Evolutionary conservation across 192 early-diverging fungal genomes (phyloP).

Genomic region (Backusella morwellensis): DNA sequence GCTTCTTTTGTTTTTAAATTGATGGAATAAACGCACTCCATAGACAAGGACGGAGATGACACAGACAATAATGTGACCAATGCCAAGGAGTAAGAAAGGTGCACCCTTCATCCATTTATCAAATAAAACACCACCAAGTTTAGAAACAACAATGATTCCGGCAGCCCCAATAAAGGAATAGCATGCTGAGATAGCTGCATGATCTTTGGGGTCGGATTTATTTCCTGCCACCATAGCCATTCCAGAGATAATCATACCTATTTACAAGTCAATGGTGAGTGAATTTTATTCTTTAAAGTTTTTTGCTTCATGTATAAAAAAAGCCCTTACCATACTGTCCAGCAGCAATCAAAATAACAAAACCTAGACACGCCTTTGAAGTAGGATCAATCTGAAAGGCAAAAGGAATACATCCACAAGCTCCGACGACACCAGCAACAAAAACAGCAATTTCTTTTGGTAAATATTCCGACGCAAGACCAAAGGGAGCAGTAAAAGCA

Average conservation of each 20-base stretch:
- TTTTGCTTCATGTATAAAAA: not conserved
- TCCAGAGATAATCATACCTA: constrained; percentile 66
- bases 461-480: constrained; percentile 37
- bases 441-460: constrained; percentile 38
- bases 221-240: constrained; percentile 58
- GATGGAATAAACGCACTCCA: not conserved
- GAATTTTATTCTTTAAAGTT: not conserved
- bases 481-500: constrained; percentile 61
- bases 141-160: constrained; percentile 61
- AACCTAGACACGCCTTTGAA: constrained; percentile 38
- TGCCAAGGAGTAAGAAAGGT: constrained; percentile 48
- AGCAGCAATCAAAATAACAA: constrained; percentile 49
- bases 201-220: constrained; percentile 43
- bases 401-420: constrained; percentile 50
- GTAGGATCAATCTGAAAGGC: constrained; percentile 47
- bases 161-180: constrained; percentile 61
- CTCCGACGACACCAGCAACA: constrained; percentile 48
- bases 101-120: constrained; percentile 51
- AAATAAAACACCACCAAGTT: constrained; percentile 60
- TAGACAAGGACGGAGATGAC: constrained; percentile 33
- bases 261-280: constrained; percentile 12
- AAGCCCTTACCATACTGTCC: constrained; percentile 37
- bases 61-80: constrained; percentile 35
- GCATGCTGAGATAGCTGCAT: constrained; percentile 63
- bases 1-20: not conserved